phyloP scores from a whole-genome alignment of 2,329 filamentous ascomycete genomes.

The Ilyonectria robusta region DNA sequence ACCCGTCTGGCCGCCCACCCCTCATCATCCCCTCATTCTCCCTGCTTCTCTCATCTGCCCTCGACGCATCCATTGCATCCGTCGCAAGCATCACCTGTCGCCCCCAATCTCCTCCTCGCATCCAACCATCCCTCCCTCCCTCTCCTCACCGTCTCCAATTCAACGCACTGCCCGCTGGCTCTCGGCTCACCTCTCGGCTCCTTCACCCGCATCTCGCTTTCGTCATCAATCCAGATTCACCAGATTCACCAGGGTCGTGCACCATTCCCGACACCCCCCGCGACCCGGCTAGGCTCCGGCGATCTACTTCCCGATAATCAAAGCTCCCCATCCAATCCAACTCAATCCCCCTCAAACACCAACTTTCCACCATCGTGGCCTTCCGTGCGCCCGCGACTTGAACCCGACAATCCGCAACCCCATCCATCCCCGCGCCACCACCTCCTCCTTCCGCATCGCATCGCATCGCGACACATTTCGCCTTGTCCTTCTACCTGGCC shows the following conservation, averaged over 20 bases:
- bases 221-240: conserved; percentile 36
- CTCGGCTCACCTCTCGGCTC: conserved; percentile 39
- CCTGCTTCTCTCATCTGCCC: conserved; percentile 12
- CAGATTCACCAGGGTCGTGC: conserved; percentile 35
- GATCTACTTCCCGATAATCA: conserved; percentile 34
- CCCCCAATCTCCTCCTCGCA: conserved; percentile 5
- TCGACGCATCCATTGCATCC: conserved; percentile 25
- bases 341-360: conserved; percentile 31
- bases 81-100: conserved; percentile 4
- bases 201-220: conserved; percentile 43
- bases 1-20: conserved; percentile 27
- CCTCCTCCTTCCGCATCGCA: conserved; percentile 28
- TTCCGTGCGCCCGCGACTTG: conserved; percentile 29
- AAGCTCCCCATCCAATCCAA: conserved; percentile 25
- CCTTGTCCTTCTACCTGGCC: conserved; percentile 35
- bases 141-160: conserved; percentile 10
- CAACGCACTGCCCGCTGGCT: conserved; percentile 37
- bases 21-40: conserved; percentile 32
- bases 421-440: not conserved
- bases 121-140: not conserved
- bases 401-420: conserved; percentile 9
- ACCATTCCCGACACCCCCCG: conserved; percentile 32
- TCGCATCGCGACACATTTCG: conserved; percentile 39
- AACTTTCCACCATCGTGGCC: conserved; percentile 24
- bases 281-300: conserved; percentile 41